Conservation (phyloP, 495 filamentous ascomycete species). For the Annulohypoxylon bovei region DNA sequence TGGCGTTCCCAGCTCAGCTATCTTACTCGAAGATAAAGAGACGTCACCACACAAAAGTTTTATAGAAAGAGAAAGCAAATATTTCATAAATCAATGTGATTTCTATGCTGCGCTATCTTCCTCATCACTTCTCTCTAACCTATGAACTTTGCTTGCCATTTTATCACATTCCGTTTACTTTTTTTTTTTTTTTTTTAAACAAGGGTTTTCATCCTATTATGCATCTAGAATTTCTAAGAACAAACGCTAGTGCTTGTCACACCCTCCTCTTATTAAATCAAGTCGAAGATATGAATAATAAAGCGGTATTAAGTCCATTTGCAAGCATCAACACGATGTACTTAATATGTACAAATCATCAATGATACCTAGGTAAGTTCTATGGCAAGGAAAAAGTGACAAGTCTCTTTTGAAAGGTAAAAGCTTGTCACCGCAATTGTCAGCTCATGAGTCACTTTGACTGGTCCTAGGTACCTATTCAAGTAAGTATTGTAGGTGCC, state of each 20-base stretch:
- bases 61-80: neutral
- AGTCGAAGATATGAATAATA: neutral
- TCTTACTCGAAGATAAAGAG: neutral
- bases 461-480: neutral
- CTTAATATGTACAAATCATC: conserved; percentile 4
- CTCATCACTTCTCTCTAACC: no score
- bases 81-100: neutral
- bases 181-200: no score
- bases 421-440: no score
- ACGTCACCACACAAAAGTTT: conserved; percentile 2
- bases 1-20: conserved; percentile 2
- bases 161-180: no score
- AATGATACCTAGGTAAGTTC: no score
- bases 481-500: no score
- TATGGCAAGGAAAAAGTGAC: conserved; percentile 27
- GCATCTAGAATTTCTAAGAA: no score
- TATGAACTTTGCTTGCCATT: no score
- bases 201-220: no score
- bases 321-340: neutral
- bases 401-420: conserved; percentile 17
- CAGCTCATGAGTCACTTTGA: conserved; percentile 20
- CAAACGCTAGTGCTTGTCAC: no score
- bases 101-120: no score
- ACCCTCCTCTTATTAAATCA: no score
- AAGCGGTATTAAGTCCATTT: neutral